Percentiles rank a stretch among this genome's conserved stretches.
These are phyloP conservation scores for Aurantiochytrium sp. DNA, from an alignment of 108 stramenopile genomes.

Conservation along the genomic window DNA sequence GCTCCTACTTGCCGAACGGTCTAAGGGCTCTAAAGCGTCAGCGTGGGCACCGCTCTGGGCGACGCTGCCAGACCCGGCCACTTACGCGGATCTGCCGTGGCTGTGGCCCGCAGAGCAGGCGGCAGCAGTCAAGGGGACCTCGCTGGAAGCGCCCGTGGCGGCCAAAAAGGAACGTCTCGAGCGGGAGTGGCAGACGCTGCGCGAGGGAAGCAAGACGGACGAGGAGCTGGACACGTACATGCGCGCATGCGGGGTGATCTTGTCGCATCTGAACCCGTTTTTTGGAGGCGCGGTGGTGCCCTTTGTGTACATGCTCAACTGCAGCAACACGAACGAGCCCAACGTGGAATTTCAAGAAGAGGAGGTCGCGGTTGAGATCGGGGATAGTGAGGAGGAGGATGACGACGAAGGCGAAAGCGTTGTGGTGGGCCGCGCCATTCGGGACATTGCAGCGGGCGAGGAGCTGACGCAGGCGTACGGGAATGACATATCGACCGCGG, in stretches of 20 bases:
- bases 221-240: background rate
- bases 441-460: background rate
- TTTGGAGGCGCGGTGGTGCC: background rate
- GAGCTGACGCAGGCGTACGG: conserved; percentile 11
- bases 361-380: background rate
- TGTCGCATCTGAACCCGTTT: conserved; percentile 20
- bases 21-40: background rate
- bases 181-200: background rate
- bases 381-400: no score
- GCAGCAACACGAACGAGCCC: background rate
- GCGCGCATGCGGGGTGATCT: background rate
- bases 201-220: background rate
- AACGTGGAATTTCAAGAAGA: background rate
- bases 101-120: background rate
- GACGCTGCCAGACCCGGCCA: background rate
- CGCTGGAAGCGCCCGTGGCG: background rate
- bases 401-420: background rate
- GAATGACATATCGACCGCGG: background rate
- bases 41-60: background rate
- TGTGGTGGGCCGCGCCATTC: background rate
- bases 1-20: background rate
- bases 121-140: background rate
- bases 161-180: background rate
- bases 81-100: background rate
- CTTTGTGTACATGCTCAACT: conserved; percentile 25